These are phyloP conservation scores for Gnaphalium uliginosum DNA, from an alignment of 129 eudicot genomes.

Conservation along the genomic window DNA sequence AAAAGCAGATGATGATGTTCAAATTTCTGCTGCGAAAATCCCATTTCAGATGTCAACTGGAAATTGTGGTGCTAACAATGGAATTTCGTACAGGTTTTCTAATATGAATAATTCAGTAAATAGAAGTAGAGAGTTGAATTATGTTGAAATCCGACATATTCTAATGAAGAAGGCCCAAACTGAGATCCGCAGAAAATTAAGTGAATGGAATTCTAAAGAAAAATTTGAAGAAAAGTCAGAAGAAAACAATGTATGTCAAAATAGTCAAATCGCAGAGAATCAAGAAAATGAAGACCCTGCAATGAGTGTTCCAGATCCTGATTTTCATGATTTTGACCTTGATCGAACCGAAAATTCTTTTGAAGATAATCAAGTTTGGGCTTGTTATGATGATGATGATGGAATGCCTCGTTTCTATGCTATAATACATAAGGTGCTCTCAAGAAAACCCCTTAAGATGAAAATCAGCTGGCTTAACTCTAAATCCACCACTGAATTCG, in stretches of 20 bases:
- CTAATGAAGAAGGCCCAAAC: constrained; percentile 55
- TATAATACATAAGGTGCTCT: constrained; percentile 59
- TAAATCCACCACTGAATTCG: constrained; percentile 63
- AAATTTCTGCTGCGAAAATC: constrained; percentile 34
- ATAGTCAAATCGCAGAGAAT: constrained; percentile 5
- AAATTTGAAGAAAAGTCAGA: constrained; percentile 25
- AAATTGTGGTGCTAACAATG: constrained; percentile 38
- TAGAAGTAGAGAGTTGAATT: constrained; percentile 57
- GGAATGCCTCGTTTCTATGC: constrained; percentile 99
- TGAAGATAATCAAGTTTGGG: constrained; percentile 80
- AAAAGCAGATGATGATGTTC: constrained; percentile 42
- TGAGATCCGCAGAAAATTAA: constrained; percentile 48
- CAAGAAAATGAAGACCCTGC: constrained; percentile 31
- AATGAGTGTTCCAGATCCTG: constrained; percentile 94
- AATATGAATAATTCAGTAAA: constrained; percentile 35
- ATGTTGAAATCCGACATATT: constrained; percentile 53
- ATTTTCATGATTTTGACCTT: constrained; percentile 82
- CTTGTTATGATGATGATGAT: constrained; percentile 83
- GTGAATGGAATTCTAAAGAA: constrained; percentile 45
- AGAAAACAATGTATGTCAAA: constrained; percentile 15
- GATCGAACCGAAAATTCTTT: constrained; percentile 70
- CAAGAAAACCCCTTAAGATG: constrained; percentile 70
- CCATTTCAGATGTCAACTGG: constrained; percentile 42
- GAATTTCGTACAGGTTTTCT: constrained; percentile 31
- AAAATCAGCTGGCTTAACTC: constrained; percentile 81